Conservation (phyloP, 768 basidiomycete species). For the Pulveroboletus sp. region DNA sequence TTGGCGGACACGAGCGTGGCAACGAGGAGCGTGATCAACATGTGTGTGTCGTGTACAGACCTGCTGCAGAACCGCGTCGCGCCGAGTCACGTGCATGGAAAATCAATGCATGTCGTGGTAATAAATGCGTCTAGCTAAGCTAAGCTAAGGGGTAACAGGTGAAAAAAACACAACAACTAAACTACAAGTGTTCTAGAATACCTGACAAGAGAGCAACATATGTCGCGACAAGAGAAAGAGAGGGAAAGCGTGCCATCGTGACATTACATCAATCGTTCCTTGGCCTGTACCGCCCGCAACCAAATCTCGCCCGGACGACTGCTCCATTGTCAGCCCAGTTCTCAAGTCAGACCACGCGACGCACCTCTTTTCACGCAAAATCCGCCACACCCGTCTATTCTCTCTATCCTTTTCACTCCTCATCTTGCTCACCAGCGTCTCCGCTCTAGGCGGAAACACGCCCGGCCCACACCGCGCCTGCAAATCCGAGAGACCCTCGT, state of each 20-base stretch:
- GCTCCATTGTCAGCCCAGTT: constrained; percentile 47
- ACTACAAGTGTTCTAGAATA: constrained; percentile 18
- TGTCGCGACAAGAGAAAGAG: constrained; percentile 1
- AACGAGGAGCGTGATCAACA: constrained; percentile 7
- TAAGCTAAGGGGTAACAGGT: constrained; percentile 17
- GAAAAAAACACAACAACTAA: constrained; percentile 16
- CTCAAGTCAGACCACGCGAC: constrained; percentile 43
- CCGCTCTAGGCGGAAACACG: constrained; percentile 60
- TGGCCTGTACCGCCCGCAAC: constrained; percentile 54
- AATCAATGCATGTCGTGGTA: constrained; percentile 20
- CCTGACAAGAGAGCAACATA: constrained; percentile 3
- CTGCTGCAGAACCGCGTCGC: constrained; percentile 26
- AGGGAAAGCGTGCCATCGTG: neutral
- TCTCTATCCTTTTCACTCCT: constrained; percentile 40
- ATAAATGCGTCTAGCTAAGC: constrained; percentile 7
- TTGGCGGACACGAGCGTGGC: constrained; percentile 29
- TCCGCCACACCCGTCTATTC: constrained; percentile 59
- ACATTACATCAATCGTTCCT: constrained; percentile 53
- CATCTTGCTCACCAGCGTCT: constrained; percentile 32
- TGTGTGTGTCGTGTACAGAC: constrained; percentile 29
- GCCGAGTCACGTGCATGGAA: constrained; percentile 23
- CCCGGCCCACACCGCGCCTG: constrained; percentile 69
- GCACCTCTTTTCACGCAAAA: constrained; percentile 78
- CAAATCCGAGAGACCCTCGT: constrained; percentile 78
- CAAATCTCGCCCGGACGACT: constrained; percentile 28